Evolutionary conservation across 2,329 filamentous ascomycete species (phyloP), one percentile per base, ranked within the genome.

Genomic region (Sclerotinia sclerotiorum): DNA sequence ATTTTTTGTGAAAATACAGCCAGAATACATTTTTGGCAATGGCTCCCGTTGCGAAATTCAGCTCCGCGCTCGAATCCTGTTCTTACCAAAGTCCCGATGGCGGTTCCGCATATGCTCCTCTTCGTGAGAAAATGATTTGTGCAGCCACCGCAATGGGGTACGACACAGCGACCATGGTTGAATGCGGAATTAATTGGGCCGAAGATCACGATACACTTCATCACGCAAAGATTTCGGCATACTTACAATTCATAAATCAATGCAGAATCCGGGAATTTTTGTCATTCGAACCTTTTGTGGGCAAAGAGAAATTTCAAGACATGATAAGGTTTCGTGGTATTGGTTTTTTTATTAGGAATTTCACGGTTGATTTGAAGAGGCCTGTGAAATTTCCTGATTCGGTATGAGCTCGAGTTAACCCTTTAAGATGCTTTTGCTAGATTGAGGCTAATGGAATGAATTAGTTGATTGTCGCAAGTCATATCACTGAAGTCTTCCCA

Each of bases 111-210:
- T 69, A 66, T 44, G 44, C 64, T 1, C 44, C 68, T 21, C 68
- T 69, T 52, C 64, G 55, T 7, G 27, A 60, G 19, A 61, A 35
- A 21, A 27, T 24, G 19, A 32, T 69, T 8, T 49, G 48, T 7
- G 32, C n/a, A n/a, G 68, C 68, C n/a, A 44, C 29, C 6, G 68
- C 68, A 35, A 67, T 61, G 68, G 68, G 68, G 19, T 69, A 69
- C 56, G 64, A 69, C 32, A 17, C 55, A 42, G 54, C 55, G n/a
- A 67, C 55, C 48, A 69, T 69, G 68, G 56, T 67, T n/a, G 52
- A 61, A 66, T 49, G 42, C 35, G 64, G 52, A 52, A 46, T 69
- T 19, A 52, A 19, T 55, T 69, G 67, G 67, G 17, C 62, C 35
- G 52, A 66, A 29, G 62, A 67, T 13, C 67, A 57, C 35, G 67